Evolutionary conservation across 73 alveolate genomes (phyloP), one percentile per base, ranked within the genome.

Genomic region (Stentor coeruleus): DNA sequence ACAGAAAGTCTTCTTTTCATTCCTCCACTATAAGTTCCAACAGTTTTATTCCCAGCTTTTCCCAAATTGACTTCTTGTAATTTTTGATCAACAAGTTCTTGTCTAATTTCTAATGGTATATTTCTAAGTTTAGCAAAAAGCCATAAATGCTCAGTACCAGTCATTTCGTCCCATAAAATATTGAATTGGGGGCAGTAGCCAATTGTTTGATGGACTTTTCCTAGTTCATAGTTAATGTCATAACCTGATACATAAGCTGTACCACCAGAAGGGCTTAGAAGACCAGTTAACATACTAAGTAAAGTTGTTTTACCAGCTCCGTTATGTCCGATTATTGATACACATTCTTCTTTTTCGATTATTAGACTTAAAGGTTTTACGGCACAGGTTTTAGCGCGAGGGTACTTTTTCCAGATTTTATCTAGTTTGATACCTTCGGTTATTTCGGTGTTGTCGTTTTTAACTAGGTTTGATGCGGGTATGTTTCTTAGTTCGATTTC

Each of bases 1-100:
- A 87, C 89, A 66, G 93, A 87, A 74, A 90, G 88, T 82, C 82
- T 90, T 87, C 95, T 83, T 84, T 90, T 90, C 83, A 84, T 90
- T 4, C 95, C 95, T 15, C 95, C 95, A 20, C 93, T 84, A 74
- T 83, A 90, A 55, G 38, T 82, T 15, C 82, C 58, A 6, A 59
- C 77, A 30, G 35, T 38, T 3, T 57, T 33, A 84, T 82, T 33
- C 81, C 81, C 88, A 38, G 74, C 74, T 3, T 74, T 81, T 38
- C 82, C 15, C 15, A 76, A 38, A 77, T 74, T 40, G 3, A 82
- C 41, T 40, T 82, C 81, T 2, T 36, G 26, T 84, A 58, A 3
- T 39, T 87, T 84, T 87, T 83, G 39, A n/a, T n/a, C 4, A 36
- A 84, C 74, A 37, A n/a, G 20, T 6, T 39, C 3, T 30, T 42